Base-by-base conservation (phyloP, 2,329 filamentous ascomycete genomes). In the Fusarium pininemorale region DNA sequence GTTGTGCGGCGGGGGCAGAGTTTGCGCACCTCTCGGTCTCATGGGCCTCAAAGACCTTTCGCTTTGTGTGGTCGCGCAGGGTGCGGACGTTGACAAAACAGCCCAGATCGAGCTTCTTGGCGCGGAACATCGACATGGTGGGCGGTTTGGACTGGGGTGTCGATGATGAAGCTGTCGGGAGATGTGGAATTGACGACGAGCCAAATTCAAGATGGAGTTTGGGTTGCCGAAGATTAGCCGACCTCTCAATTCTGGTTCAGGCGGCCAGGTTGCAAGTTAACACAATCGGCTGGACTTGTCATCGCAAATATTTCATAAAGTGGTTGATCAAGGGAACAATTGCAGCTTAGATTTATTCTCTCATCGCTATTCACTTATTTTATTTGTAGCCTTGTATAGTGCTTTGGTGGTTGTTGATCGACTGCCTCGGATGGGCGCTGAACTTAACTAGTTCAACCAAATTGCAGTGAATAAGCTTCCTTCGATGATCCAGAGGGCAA, bases 31-130 rank as follows among this genome's bases (percentile, higher is more conserved):
- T 92, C 85, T 98, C 93, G 9, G 95, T 90, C 86, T 99, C 96
- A 81, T 92, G 87, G 81, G 94, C 88, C 81, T 93, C 93, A 80
- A 95, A 98, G 67, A 95, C 94, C 86, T 97, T 96, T 79, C 96
- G 93, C 90, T 98, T 99, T 63, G 95, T 95, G 86, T 98, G 94
- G 84, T 99, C 96, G 79, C 96, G 94, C 81, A 99, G 93, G 76
- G 94, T 90, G 76, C 92, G 92, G 82, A 92, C 90, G 81, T 98
- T 98, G 85, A 97, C 84, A 81, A 93, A 98, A 82, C 94, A 94
- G 82, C 93, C 92, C 77, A 98, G 86, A 78, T 98, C 95, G 77
- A 98, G 91, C 87, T 92, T 95, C 85, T 97, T 97, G 38, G 95
- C 88, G 78, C 95, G 89, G 85, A 98, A 98, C 86, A 95, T 93